Evolutionary conservation across 2,329 filamentous ascomycete species (phyloP), one percentile per base, ranked within the genome.

Genomic region (Aspergillus unguis): DNA sequence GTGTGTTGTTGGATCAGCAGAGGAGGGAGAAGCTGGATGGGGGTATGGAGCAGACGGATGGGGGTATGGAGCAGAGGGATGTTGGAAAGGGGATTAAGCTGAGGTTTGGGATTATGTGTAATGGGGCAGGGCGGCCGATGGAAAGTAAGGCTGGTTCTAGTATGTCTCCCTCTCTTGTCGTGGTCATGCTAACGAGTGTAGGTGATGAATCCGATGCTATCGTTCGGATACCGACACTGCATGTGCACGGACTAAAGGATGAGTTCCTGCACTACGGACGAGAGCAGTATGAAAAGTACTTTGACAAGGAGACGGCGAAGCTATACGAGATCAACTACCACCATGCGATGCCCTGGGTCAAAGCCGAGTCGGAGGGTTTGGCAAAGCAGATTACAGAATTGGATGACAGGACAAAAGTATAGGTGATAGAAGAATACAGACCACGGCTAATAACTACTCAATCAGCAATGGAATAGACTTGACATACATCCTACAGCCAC

Each of bases 271-370:
- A 46, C 6, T 31, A 55, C n/a, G 54, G 61, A 6, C 57, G 40
- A 7, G 58, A 57, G 4, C 59, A 63, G 44, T 44, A 51, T 4
- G 44, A 36, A 3, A 53, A 43, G 6, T 61, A 51, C 11, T 63
- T 59, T 32, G 54, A 61, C 26, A 11, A 44, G 9, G 23, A 40
- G 8, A 48, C 48, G 2, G 32, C 48, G 5, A 48, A 7, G 31
- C 32, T 63, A 17, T 59, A 56, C 28, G 58, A 62, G 48, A 54
- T 62, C 5, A 55, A 62, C 11, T 63, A 63, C 33, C 61, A 63
- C 36, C 61, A 63, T 53, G 61, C 61, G 5, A 63, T 63, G 61
- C 61, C 61, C 17, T 63, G 61, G 61, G 54, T 54, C 7, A 57
- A 51, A 40, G 41, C 57, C 4, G 59, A 63, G 31, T 52, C 56